Evolutionary conservation across 1,284 basidiomycete species (phyloP).

Genomic region (Trametes polyzona): DNA sequence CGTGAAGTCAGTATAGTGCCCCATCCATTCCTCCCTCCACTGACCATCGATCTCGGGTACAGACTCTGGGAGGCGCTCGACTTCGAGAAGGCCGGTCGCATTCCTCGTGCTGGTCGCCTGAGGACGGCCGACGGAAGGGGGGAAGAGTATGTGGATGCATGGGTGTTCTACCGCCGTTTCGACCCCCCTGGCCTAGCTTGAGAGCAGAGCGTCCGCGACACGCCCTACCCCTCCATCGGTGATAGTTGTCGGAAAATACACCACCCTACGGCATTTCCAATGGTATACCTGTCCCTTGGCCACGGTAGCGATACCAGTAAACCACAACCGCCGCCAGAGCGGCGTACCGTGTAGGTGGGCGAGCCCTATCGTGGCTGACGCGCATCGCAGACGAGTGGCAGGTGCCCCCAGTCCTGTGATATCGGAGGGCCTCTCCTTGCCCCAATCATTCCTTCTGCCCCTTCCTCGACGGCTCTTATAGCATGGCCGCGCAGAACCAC

Average conservation of each 20-base stretch:
- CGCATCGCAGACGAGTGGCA: not conserved
- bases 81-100: slow-evolving; percentile 82
- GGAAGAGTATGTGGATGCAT: slow-evolving; percentile 90
- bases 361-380: not conserved
- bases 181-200: slow-evolving; percentile 27
- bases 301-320: not conserved
- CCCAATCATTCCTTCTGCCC: not conserved
- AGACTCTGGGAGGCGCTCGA: slow-evolving; percentile 87
- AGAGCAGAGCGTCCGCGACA: slow-evolving; percentile 3
- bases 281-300: not conserved
- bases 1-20: slow-evolving; percentile 48
- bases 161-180: slow-evolving; percentile 86
- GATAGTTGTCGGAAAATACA: too few relatives aligned
- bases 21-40: not conserved
- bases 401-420: not conserved
- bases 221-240: too few relatives aligned
- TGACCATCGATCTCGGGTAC: slow-evolving; percentile 17
- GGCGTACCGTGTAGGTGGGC: not conserved
- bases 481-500: not conserved
- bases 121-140: slow-evolving; percentile 64
- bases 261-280: too few relatives aligned
- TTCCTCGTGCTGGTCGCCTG: slow-evolving; percentile 85
- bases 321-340: not conserved
- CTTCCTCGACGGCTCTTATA: not conserved
- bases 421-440: not conserved